Evolutionary conservation across 2,329 filamentous ascomycete species (phyloP), one percentile per base, ranked within the genome.

Genomic region (Pleoardoris graminearum): DNA sequence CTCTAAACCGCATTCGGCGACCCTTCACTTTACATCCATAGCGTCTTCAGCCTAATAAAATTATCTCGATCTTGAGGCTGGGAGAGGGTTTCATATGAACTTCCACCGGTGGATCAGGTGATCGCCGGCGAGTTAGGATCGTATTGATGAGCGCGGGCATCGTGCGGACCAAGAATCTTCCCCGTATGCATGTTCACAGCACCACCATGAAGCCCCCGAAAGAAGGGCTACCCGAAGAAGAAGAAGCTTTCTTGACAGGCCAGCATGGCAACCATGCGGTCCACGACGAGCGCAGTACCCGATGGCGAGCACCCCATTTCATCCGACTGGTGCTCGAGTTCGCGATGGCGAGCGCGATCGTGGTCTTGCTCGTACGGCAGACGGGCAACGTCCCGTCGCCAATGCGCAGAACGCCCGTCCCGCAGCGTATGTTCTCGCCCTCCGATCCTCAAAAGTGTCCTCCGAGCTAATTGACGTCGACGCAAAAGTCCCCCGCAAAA

Each of bases 401-500:
- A 8, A 29, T 51, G 25, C 29, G 32, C 22, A 47, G 22, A 21
- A 25, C 33, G 4, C 44, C 44, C 12, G 33, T 47, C 12, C 36
- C 37, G 17, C 36, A 22, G 17, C 27, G 41, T 44, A 38, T 35
- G 49, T 12, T n/a, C 16, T 7, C 19, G 10, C 17, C 50, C 19
- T 27, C 25, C 17, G 17, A 22, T 19, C 14, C 5, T 8, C 36
- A 5, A 27, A 17, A 27, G 45, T 25, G n/a, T 11, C 22, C 10
- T 10, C 1, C 12, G 21, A 22, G 32, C 58, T 57, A 43, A 62
- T 35, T 7, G 7, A 10, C 29, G 3, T 4, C 10, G 12, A 7
- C 16, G 30, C 10, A 6, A 36, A 36, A 62, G 60, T 63, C 21
- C 60, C 60, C 7, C 53, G 55, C 22, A 65, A 65, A 44, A 58